Percentiles rank a stretch among this genome's conserved stretches.
Evolutionary conservation across 2,329 filamentous ascomycete genomes (phyloP).

Genomic region (Pezicula carpinea): DNA sequence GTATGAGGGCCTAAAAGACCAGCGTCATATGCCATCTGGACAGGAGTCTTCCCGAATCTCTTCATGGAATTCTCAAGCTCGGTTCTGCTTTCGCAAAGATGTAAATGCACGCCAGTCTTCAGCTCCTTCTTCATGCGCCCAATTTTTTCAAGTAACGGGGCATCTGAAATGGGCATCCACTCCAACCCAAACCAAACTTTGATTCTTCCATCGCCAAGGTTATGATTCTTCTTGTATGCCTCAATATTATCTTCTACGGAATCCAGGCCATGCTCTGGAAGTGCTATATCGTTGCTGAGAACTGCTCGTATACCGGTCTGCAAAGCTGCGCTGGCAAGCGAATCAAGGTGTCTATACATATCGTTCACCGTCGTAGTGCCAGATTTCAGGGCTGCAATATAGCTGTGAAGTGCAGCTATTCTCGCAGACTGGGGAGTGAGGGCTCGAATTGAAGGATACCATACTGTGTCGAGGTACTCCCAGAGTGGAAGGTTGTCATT

Average conservation of each 20-base stretch:
- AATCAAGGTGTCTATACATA: constrained; percentile 20
- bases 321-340: constrained; percentile 15
- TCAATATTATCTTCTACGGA: constrained; percentile 17
- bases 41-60: constrained; percentile 16
- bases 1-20: constrained; percentile 17
- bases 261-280: constrained; percentile 19
- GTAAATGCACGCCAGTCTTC: constrained; percentile 17
- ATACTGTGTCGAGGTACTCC: constrained; percentile 22
- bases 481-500: constrained; percentile 18
- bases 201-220: constrained; percentile 12
- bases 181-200: constrained; percentile 20
- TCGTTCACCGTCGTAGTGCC: constrained; percentile 22
- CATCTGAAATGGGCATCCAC: constrained; percentile 18
- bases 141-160: constrained; percentile 12
- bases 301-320: constrained; percentile 20
- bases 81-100: constrained; percentile 17
- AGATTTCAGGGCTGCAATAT: constrained; percentile 17
- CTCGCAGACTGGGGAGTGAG: constrained; percentile 10
- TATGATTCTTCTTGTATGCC: constrained; percentile 13
- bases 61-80: constrained; percentile 14
- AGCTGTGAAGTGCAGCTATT: constrained; percentile 16
- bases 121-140: constrained; percentile 14
- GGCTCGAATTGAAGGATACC: constrained; percentile 21
- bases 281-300: constrained; percentile 16
- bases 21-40: constrained; percentile 17